Evolutionary conservation across 768 basidiomycete species (phyloP), one percentile per base, ranked within the genome.

Genomic region (Boletus rubescentipes): DNA sequence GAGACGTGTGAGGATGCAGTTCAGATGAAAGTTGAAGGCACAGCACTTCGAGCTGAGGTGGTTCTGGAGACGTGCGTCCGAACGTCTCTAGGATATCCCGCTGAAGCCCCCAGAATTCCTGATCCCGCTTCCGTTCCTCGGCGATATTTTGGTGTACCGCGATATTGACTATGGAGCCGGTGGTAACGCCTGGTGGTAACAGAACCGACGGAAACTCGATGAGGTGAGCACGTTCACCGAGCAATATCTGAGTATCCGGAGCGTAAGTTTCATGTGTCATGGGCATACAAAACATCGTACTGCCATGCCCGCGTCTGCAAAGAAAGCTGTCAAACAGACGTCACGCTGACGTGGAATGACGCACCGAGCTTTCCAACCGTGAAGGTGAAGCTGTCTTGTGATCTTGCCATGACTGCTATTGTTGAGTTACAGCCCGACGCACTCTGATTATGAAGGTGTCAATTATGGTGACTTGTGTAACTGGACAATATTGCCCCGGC

Each of bases 141-240:
- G 77, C 67, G 31, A 83, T 72, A 67, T 99, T 97, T 59, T 93
- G 88, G 65, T 91, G 83, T 14, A 98, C 95, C 3, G 94, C 86
- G 70, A 98, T 98, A 68, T 93, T 97, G 62, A 99, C 92, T 61
- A 99, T 98, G 18, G 93, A 97, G 6, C 97, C 97, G 0, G 95
- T 85, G 9, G 89, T 86, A 1, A 93, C 87, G 14, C 95, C 95
- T 0, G 94, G 91, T 1, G 97, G 97, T 8, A 98, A 77, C 1
- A 98, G 82, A 36, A 99, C 79, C 0, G 97, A 98, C 2, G 97
- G 97, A 70, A 98, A 99, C 72, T 99, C 96, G 63, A 99, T 96
- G 34, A 98, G 80, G 66, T 98, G 96, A 16, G 95, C 95, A 39
- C 93, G 83, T 69, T 92, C 93, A 15, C 96, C 94, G 14, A 98